Conservation (phyloP, 768 basidiomycete species). For the Calocybe cyanea region DNA sequence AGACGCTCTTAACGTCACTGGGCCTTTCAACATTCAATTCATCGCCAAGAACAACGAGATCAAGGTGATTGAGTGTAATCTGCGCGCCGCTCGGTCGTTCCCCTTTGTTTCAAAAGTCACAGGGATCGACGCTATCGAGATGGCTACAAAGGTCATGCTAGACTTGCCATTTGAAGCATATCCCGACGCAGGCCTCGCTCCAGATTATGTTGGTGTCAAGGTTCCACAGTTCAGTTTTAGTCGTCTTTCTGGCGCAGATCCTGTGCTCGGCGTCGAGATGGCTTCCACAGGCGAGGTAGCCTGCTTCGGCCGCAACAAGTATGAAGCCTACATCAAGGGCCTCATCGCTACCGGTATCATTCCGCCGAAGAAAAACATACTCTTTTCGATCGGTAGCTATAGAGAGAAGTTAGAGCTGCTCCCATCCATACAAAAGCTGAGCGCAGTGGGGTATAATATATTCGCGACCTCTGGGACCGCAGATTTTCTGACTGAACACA, state of each 20-base stretch:
- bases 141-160: constrained; percentile 99
- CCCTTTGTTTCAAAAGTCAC: constrained; percentile 99
- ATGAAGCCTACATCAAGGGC: constrained; percentile 97
- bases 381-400: constrained; percentile 95
- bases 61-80: constrained; percentile 99
- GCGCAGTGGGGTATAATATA: constrained; percentile 89
- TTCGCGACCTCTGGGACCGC: constrained; percentile 97
- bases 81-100: constrained; percentile 96
- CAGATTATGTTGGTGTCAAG: constrained; percentile 97
- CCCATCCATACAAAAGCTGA: constrained; percentile 93
- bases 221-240: constrained; percentile 99
- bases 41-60: constrained; percentile 99
- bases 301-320: constrained; percentile 96
- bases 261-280: constrained; percentile 98
- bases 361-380: constrained; percentile 94
- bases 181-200: constrained; percentile 81
- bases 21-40: constrained; percentile 99
- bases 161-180: constrained; percentile 86
- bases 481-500: constrained; percentile 96
- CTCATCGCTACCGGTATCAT: constrained; percentile 95
- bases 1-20: constrained; percentile 95
- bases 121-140: constrained; percentile 95
- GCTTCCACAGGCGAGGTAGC: constrained; percentile 99
- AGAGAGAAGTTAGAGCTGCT: constrained; percentile 96
- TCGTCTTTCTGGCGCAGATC: constrained; percentile 93